Percentiles rank a stretch among this genome's conserved stretches.
Evolutionary conservation across 345 rosid genomes (phyloP).

Genomic region (Diplotaxis tenuifolia): DNA sequence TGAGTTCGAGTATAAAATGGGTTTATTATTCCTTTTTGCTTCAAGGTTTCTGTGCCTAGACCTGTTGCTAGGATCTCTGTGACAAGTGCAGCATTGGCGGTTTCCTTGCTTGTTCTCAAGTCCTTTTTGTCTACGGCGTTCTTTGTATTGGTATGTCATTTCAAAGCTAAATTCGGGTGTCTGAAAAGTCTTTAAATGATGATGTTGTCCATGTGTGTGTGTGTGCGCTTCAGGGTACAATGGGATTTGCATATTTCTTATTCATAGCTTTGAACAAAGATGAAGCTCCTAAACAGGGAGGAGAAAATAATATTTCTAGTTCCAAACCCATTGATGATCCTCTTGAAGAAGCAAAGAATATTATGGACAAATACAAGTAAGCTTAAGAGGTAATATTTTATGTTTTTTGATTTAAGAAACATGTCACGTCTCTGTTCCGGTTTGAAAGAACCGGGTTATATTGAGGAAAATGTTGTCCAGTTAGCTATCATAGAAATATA

Average conservation of each 20-base stretch:
- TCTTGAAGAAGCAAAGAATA: slow-evolving; percentile 84
- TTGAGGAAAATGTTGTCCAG: too few species aligned
- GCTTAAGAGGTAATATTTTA: too few species aligned
- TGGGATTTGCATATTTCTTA: slow-evolving; percentile 83
- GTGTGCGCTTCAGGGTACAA: slow-evolving; percentile 87
- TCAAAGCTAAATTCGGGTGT: not conserved
- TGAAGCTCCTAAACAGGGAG: slow-evolving; percentile 49
- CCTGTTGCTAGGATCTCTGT: slow-evolving; percentile 62
- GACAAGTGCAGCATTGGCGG: slow-evolving; percentile 44
- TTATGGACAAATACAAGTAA: slow-evolving; percentile 93
- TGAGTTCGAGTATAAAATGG: not conserved
- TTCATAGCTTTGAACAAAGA: slow-evolving; percentile 89
- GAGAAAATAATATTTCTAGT: slow-evolving; percentile 32
- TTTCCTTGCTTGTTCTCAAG: slow-evolving; percentile 57
- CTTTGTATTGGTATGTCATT: slow-evolving; percentile 69
- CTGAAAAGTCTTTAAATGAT: not conserved
- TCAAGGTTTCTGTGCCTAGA: slow-evolving; percentile 58
- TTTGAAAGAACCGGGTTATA: too few species aligned
- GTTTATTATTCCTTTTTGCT: not conserved
- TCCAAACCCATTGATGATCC: slow-evolving; percentile 40
- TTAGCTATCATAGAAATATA: too few species aligned
- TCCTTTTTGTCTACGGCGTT: slow-evolving; percentile 76
- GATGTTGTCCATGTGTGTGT: not conserved
- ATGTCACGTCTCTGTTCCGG: too few species aligned
- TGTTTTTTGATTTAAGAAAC: too few species aligned